Base-by-base conservation (phyloP, 2,329 filamentous ascomycete genomes). In the Claviceps sorghi region DNA sequence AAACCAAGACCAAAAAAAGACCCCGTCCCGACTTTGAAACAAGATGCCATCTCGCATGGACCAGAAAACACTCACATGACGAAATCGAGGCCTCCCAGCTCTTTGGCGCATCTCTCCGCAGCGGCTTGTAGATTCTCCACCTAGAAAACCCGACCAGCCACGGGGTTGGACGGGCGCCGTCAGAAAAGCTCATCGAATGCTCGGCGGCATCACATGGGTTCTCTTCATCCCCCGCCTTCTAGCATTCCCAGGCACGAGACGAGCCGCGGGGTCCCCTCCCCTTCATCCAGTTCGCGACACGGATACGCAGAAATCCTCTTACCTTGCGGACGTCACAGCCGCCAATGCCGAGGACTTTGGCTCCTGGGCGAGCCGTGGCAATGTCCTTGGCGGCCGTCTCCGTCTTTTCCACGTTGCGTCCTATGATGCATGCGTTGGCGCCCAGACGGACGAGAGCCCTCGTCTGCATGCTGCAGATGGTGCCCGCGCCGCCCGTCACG, bases 391-490 rank as follows among this genome's bases (percentile, higher is more conserved):
- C 93, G 61, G 81, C 84, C 1, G 71, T 69, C 66, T 93, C 85
- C 0, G 91, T 97, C 75, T 96, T 96, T 60, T 88, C 82, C 45
- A 84, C 79, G 65, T 88, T 95, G 59, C 93, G 84, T 42, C 93
- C 93, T 53, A 97, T 79, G 63, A 98, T 97, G 69, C 87, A 95
- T 49, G 93, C 93, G 61, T 97, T 84, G 45, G 89, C 91, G 51
- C 93, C 93, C 8, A 98, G 81, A 56, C 90, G 79, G 26, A 98
- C 89, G 54, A 98, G 74, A 4, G 93, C 93, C 58, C 89, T 80
- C 34, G 95, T 93, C 72, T 97, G 93, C 52, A 87, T 89, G 61
- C 86, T 93, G 73, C 93, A 96, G 63, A 98, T 97, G 29, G 86
- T 84, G 52, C 93, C 91, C 5, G 89, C 89, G 50, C 93, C 93